Evolutionary conservation across 2,329 filamentous ascomycete species (phyloP), one percentile per base, ranked within the genome.

Genomic region (Cercospora sp.): DNA sequence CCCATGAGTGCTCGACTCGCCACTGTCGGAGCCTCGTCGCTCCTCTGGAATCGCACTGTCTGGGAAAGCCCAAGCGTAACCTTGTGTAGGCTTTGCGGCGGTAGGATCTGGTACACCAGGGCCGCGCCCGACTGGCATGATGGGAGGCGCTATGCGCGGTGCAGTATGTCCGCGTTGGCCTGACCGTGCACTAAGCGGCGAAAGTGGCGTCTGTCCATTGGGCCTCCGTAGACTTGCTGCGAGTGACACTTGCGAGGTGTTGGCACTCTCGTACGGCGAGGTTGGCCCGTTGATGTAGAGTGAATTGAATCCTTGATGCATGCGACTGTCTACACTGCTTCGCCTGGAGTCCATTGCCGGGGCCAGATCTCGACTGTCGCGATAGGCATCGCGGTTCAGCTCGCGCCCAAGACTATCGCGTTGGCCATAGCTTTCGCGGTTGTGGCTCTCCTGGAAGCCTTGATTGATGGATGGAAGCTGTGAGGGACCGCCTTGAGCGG

Each of bases 31-130:
- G 34, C 79, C 81, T 66, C 82, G 77, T 64, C 81, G 77, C 45
- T 84, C 82, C 51, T 63, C 61, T 40, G 79, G 82, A 67, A 90
- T 88, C 63, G 89, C 87, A 64, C 90, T 88, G 75, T 92, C 91
- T 1, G 91, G 91, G 73, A 94, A 94, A 72, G 91, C 91, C 91
- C 91, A 94, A 4, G 91, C 90, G 77, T 91, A 91, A 77, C 91
- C 91, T 79, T 93, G 93, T 10, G 90, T 94, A 5, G 91, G 91
- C 77, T 92, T 90, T 32, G 90, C 89, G 45, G 91, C 91, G 73
- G 82, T 85, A 6, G 84, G 83, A 76, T 85, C 82, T 83, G 89
- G 75, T 87, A 90, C 81, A 85, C 91, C 75, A 82, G 87, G 80
- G 82, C 89, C 72, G 84, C 90, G 70, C 83, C 90, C 72, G 32